A percentile compares a stretch with the other conserved stretches of the same genome.
Conservation (phyloP, 257 asterid species). For the Nicotiana sylvestris region DNA sequence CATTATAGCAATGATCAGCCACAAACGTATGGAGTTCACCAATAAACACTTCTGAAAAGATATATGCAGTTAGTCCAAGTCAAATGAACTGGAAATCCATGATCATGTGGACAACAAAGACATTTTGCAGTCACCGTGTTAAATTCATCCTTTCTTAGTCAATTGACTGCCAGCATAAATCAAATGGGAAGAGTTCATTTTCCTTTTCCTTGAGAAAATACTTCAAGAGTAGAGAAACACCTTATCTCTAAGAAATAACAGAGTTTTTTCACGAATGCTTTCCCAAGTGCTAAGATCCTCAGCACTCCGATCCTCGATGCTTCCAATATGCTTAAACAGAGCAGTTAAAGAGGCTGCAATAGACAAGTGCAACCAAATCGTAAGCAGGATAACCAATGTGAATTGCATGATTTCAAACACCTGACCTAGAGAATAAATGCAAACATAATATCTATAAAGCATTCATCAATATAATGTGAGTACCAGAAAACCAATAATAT, state of each 20-base stretch:
- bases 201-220: slow-evolving; percentile 5
- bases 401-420: not conserved
- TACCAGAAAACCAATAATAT: not conserved
- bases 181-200: slow-evolving; percentile 4
- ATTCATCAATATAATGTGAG: not conserved
- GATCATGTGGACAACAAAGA: not conserved
- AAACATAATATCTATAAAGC: not conserved
- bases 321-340: slow-evolving; percentile 79
- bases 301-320: slow-evolving; percentile 70
- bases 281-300: slow-evolving; percentile 83
- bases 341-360: slow-evolving; percentile 86
- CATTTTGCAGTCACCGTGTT: not conserved
- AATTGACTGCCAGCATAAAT: not conserved
- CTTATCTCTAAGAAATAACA: slow-evolving; percentile 83
- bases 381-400: not conserved
- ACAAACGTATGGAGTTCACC: not conserved
- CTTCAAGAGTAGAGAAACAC: slow-evolving; percentile 22
- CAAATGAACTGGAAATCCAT: not conserved
- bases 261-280: slow-evolving; percentile 80
- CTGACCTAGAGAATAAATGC: not conserved
- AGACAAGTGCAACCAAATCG: slow-evolving; percentile 16
- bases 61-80: not conserved
- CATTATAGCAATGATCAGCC: not conserved
- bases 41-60: not conserved
- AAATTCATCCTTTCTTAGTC: not conserved